Base-by-base conservation (phyloP, 352 stramenopile genomes). In the Elongisporangium prolatum region DNA sequence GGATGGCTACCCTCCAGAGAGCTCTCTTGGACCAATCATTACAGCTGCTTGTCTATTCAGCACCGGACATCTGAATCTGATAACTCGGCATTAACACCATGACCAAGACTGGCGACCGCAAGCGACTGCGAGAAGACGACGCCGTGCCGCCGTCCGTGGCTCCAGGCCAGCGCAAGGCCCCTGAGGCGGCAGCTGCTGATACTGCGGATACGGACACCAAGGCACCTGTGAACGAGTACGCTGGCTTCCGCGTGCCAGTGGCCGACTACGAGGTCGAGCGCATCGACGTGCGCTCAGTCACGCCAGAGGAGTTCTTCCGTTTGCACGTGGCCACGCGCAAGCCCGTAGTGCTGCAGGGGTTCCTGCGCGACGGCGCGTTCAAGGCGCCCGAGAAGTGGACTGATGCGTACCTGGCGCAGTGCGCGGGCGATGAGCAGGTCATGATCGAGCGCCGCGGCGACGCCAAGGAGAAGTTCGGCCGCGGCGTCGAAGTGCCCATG, bases 401-500 rank as follows among this genome's bases (percentile, higher is more conserved):
- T 16, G 77, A 95, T 59, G 71, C 76, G 59, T 88, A 95, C 57
- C 62, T 97, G 40, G 56, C 71, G 47, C 59, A 77, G 50, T 65
- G 73, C 14, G 78, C 84, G 16, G 84, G 88, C 20, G 73, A 92
- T 16, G 78, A 80, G 50, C 68, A 56, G 28, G 60, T 97, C 44
- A 83, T 85, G 60, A 83, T 97, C 7, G 89, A 97, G 67, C 72
- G 90, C 57, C 82, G 89, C 63, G 66, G 71, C 48, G 71, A 64
- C 51, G 55, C 72, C 11, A 59, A 61, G n/a, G 86, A 92, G 14
- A 85, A 89, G 52, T 97, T 95, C 65, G 89, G 89, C 1, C 80
- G 82, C 22, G 89, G 88, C n/a, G 79, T 95, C 48, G 80, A 94
- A 72, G 75, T 93, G 51, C 69, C 81, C 48, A 95, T 97, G 84